Conservation (phyloP, 768 basidiomycete genomes). For the Lyophyllum shimeji region DNA sequence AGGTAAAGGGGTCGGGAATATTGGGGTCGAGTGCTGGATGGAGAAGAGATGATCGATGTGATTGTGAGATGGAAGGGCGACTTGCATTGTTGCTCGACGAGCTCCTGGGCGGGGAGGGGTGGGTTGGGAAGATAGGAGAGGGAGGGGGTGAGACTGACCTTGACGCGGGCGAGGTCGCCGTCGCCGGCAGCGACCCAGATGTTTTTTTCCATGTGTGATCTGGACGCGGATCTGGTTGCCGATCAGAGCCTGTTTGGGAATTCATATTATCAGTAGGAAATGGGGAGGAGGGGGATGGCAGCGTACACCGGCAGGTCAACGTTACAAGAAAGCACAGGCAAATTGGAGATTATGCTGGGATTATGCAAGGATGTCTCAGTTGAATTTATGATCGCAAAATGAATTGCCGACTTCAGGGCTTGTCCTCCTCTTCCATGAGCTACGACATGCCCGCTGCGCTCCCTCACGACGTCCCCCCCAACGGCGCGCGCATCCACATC, state of each 20-base stretch:
- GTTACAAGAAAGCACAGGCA: too few relatives aligned
- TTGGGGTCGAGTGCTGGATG: constrained; percentile 66
- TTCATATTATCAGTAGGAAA: too few relatives aligned
- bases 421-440: constrained; percentile 20
- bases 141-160: constrained; percentile 35
- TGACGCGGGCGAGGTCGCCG: constrained; percentile 78
- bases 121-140: constrained; percentile 1
- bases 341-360: too few relatives aligned
- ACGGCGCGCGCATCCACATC: constrained; percentile 2
- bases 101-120: constrained; percentile 38
- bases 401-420: neutral
- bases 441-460: constrained; percentile 18
- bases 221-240: neutral
- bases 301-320: too few relatives aligned
- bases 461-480: constrained; percentile 3
- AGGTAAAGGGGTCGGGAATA: constrained; percentile 66
- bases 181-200: constrained; percentile 95
- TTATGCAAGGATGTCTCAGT: constrained; percentile 8
- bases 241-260: neutral
- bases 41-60: constrained; percentile 30
- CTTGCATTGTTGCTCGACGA: constrained; percentile 60
- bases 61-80: constrained; percentile 23
- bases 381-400: constrained; percentile 5
- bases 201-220: constrained; percentile 46
- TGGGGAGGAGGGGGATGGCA: too few relatives aligned